A percentile compares a stretch with the other conserved stretches of the same genome.
These are phyloP conservation scores for Apiospora aurea DNA, from an alignment of 2,329 filamentous ascomycete species.

Conservation along the genomic window DNA sequence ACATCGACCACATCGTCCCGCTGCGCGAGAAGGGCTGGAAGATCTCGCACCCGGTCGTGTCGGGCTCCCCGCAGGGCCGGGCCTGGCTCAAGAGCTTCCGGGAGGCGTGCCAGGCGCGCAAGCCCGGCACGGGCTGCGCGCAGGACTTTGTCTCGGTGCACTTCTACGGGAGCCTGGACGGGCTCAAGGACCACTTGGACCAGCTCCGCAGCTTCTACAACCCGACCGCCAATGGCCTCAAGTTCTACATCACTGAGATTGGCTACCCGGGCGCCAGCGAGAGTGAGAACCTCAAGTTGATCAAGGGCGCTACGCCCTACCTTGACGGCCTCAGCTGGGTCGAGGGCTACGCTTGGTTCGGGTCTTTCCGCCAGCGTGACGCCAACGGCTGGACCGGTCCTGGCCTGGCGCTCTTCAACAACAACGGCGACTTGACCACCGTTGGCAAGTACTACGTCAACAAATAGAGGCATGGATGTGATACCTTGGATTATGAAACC, in stretches of 20 bases:
- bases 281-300: slow-evolving; percentile 29
- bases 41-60: slow-evolving; percentile 50
- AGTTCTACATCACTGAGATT: slow-evolving; percentile 50
- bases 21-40: slow-evolving; percentile 43
- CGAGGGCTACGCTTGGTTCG: slow-evolving; percentile 51
- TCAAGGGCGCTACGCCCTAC: slow-evolving; percentile 46
- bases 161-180: slow-evolving; percentile 48
- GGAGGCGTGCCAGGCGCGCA: slow-evolving; percentile 47
- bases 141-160: slow-evolving; percentile 51
- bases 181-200: slow-evolving; percentile 45
- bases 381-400: not conserved
- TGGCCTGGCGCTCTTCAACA: not conserved
- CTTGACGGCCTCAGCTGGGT: slow-evolving; percentile 47
- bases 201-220: slow-evolving; percentile 46
- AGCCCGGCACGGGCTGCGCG: slow-evolving; percentile 45
- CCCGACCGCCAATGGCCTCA: slow-evolving; percentile 29
- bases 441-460: slow-evolving; percentile 6
- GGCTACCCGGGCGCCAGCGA: slow-evolving; percentile 41
- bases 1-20: slow-evolving; percentile 47
- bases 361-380: slow-evolving; percentile 35
- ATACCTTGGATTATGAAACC: not conserved
- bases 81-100: slow-evolving; percentile 50
- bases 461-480: not conserved
- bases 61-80: slow-evolving; percentile 46
- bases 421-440: not conserved